Base-by-base conservation (phyloP, 371 early-diverging fungal genomes). In the Encephalitozoon romaleae region DNA sequence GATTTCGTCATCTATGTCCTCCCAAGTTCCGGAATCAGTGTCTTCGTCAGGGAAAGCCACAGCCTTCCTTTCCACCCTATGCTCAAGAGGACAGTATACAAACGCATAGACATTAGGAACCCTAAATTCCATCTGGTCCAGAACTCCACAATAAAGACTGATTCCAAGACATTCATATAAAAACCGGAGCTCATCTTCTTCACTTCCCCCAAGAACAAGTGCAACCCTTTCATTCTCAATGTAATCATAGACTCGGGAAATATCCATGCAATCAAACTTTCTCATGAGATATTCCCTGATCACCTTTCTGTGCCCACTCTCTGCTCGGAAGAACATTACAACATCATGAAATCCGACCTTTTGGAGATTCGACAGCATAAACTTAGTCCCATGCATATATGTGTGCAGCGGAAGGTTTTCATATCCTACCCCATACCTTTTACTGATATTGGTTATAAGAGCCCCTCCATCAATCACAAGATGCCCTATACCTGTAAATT, bases 401-500 rank as follows among this genome's bases (percentile, higher is more conserved):
- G 72, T 70, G 9, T 65, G 72, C 2, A 67, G 23, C 18, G 81
- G 81, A 2, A 77, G 53, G 12, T 25, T 45, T 23, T 30, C 51
- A 49, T 69, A 45, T n/a, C 38, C 28, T 18, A 81, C 32, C 30
- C 38, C 32, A 64, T 74, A 77, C 5, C 38, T 64, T 9, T 47
- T 67, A 15, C 47, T n/a, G 15, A 67, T 39, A 43, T 66, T 30
- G 3, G 6, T 21, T n/a, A 81, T 63, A 15, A 81, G 26, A 8
- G 59, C 65, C 38, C 74, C 70, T 0, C 76, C 52, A 68, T 81
- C 74, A 12, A 81, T 42, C 23, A 77, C 4, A n/a, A 77, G 25
- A 64, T 76, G 66, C 9, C 81, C 81, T 21, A 81, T 81, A 4
- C 81, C 81, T 25, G 81, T 67, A 66, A 81, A 81, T 45, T 81